phyloP scores from a whole-genome alignment of 352 stramenopile genomes.

The Pythium dissimile region DNA sequence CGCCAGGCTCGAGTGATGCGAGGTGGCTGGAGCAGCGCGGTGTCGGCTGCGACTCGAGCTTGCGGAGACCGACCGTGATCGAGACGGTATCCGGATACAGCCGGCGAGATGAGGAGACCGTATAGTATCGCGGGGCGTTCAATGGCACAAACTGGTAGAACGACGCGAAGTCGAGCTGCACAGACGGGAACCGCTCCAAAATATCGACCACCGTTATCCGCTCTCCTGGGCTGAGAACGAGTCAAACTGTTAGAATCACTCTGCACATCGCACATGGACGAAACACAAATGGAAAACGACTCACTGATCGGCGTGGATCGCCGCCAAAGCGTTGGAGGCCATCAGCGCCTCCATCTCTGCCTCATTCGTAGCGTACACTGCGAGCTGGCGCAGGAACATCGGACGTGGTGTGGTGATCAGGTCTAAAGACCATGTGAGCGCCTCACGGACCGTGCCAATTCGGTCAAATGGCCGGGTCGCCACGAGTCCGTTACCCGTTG shows the following conservation, averaged over 20 bases:
- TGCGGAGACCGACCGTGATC: constrained; percentile 68
- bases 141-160: constrained; percentile 68
- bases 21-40: constrained; percentile 79
- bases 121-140: constrained; percentile 78
- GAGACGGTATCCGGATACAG: constrained; percentile 52
- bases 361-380: constrained; percentile 57
- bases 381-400: constrained; percentile 55
- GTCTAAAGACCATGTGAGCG: constrained; percentile 77
- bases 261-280: neutral
- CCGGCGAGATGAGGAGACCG: constrained; percentile 73
- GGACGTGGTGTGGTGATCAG: constrained; percentile 55
- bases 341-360: constrained; percentile 44
- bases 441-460: constrained; percentile 59
- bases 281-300: neutral
- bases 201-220: constrained; percentile 59
- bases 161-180: constrained; percentile 53
- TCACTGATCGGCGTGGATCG: constrained; percentile 42
- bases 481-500: neutral
- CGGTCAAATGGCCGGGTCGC: constrained; percentile 43
- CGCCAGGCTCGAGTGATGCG: constrained; percentile 35
- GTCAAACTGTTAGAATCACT: neutral
- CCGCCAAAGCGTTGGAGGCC: constrained; percentile 39
- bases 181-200: constrained; percentile 62
- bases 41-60: constrained; percentile 44
- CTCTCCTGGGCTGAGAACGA: constrained; percentile 14